Base-by-base conservation (phyloP, 768 basidiomycete species). In the Mycena chlorophos region DNA sequence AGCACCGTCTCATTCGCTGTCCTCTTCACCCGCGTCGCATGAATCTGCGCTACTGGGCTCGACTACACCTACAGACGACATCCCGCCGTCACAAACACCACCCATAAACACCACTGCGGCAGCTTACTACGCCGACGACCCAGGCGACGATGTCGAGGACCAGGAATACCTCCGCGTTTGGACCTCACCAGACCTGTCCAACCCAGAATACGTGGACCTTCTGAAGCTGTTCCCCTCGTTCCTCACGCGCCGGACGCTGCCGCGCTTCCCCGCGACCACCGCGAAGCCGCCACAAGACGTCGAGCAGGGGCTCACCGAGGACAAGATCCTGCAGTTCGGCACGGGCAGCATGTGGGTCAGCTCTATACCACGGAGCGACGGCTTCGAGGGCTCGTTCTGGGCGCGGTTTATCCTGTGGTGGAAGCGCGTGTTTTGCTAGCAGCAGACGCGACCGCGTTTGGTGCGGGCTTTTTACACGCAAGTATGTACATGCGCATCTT, bases 321-420 rank as follows among this genome's bases (percentile, higher is more conserved):
- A 75, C 57, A 80, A 79, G 52, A 79, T 80, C 30, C 78, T 93
- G 55, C 80, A 79, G 27, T 83, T 84, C 67, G 92, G 92, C 19
- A 94, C 92, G n/a, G 92, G 92, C 6, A 75, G 79, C 45, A 87
- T 95, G 82, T 91, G 88, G 86, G 71, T 91, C 26, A 85, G 89
- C 52, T 66, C 77, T 20, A 83, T 79, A 63, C 66, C 71, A 40
- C 84, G 93, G 31, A 70, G 72, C 34, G 76, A 79, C 26, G 87
- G 83, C 12, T 93, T 86, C 84, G 75, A 83, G 65, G 91, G 92
- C 20, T 77, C 82, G 40, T 89, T 85, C 83, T 94, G 90, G 90
- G 82, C 82, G 40, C 77, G 87, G 59, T 84, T 94, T 66, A 73
- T 83, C 62, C 70, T 85, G 43, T 94, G 93, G 93, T 90, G 85